These are phyloP conservation scores for Cordyceps fumosorosea DNA, from an alignment of 2,329 filamentous ascomycete genomes.

Conservation along the genomic window DNA sequence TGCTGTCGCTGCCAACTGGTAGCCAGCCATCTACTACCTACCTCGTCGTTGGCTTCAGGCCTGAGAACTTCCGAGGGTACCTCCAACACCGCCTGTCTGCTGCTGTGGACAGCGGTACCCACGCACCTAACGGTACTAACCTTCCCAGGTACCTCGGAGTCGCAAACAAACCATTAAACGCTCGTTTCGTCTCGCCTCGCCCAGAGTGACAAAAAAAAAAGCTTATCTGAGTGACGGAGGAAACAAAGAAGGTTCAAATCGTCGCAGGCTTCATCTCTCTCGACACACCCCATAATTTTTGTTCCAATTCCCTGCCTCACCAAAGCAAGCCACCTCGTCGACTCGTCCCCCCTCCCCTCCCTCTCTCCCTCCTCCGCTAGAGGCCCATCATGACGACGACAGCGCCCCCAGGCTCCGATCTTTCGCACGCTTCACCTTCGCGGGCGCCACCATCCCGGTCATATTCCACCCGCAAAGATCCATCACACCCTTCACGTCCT, in stretches of 20 bases:
- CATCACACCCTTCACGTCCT: constrained; percentile 18
- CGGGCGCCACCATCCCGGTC: constrained; percentile 27
- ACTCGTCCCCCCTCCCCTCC: background rate
- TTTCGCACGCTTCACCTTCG: constrained; percentile 19
- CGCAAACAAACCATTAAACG: constrained; percentile 1
- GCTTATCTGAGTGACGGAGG: background rate
- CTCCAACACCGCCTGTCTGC: background rate
- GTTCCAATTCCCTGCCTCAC: background rate
- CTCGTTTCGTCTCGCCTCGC: background rate
- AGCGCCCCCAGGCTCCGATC: constrained; percentile 18
- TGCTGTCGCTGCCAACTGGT: background rate
- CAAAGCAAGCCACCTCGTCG: background rate
- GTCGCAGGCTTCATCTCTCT: background rate
- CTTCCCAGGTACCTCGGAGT: background rate
- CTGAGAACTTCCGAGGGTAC: background rate
- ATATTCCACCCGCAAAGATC: constrained; percentile 23
- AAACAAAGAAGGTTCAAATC: background rate
- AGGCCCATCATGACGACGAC: constrained; percentile 24
- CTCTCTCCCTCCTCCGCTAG: constrained; percentile 4
- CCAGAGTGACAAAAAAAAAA: background rate
- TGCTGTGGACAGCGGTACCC: background rate
- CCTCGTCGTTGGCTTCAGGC: too few relatives aligned
- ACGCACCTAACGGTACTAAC: background rate
- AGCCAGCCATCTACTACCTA: background rate
- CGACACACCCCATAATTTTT: background rate